These are phyloP conservation scores for Eimeria falciformis DNA, from an alignment of 169 alveolate species.

Conservation along the genomic window DNA sequence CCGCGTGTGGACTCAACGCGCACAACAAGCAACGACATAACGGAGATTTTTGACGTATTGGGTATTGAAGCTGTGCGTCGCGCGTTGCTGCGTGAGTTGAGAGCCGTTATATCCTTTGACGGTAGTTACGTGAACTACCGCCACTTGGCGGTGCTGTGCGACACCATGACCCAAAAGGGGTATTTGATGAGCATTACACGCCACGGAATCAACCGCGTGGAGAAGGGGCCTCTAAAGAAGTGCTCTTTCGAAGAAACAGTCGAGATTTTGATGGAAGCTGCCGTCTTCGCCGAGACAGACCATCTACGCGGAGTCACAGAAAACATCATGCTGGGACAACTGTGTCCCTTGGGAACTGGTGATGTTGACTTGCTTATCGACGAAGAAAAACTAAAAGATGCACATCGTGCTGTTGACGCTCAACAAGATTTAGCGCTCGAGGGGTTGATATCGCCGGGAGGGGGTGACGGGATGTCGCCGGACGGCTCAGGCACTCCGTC, in stretches of 20 bases:
- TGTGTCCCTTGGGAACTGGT: constrained; percentile 95
- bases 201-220: constrained; percentile 99
- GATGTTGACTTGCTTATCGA: constrained; percentile 94
- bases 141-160: constrained; percentile 98
- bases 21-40: constrained; percentile 97
- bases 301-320: constrained; percentile 95
- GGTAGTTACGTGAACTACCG: constrained; percentile 98
- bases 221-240: constrained; percentile 97
- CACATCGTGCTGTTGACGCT: constrained; percentile 89
- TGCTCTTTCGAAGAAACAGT: constrained; percentile 99
- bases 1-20: constrained; percentile 94
- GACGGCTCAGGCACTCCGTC: constrained; percentile 86
- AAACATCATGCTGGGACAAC: constrained; percentile 96
- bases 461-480: constrained; percentile 82
- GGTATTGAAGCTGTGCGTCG: constrained; percentile 99
- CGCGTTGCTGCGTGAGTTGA: constrained; percentile 96
- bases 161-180: constrained; percentile 99
- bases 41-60: constrained; percentile 92
- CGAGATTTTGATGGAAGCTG: constrained; percentile 99
- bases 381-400: constrained; percentile 91
- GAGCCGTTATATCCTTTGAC: constrained; percentile 89
- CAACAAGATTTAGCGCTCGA: constrained; percentile 86
- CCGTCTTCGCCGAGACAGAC: constrained; percentile 97
- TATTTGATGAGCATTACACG: constrained; percentile 98
- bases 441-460: constrained; percentile 86